Base-by-base conservation (phyloP, 2,329 filamentous ascomycete species). In the Cladophialophora bantiana region DNA sequence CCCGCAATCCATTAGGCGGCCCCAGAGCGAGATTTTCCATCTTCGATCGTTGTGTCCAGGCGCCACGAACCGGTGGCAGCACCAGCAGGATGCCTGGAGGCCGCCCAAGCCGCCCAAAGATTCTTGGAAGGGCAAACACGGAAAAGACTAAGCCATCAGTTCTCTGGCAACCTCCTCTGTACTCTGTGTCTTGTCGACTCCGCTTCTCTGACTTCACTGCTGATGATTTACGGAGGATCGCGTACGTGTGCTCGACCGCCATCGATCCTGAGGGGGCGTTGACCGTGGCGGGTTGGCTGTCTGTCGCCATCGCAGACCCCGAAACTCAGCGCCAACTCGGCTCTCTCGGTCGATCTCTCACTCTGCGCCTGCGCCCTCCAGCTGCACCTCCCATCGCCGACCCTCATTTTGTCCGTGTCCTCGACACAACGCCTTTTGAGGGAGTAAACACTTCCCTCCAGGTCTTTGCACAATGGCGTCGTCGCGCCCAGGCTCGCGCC, bases 401-500 rank as follows among this genome's bases (percentile, higher is more conserved):
- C 5, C 7, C 45, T 26, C 45, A 9, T 13, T 26, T 9, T 50
- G 9, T 10, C 20, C 45, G 45, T 50, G 45, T 26, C 45, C 7
- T 50, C 26, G 45, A 50, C 26, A 20, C 45, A 10, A 12, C 45
- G 45, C 26, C 45, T 10, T 10, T 9, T 26, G 45, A 50, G 7
- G 18, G 18, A 7, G 26, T n/a, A 26, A 26, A 26, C 26, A 26
- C 2, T 26, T 26, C 26, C 26, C 13, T 12, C 13, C 5, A 42
- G 15, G 45, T 26, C 18, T 9, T 26, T 10, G 10, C 18, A 12
- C 59, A 48, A 70, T 70, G 68, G 59, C 68, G 53, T 66, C 68
- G 15, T 67, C 65, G 36, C 58, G 53, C 10, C 65, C 62, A 2
- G 63, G 58, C 18, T 57, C 63, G 50, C 63, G 68, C 20, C 68